These are phyloP conservation scores for Monosporascus sp. DNA, from an alignment of 2,329 filamentous ascomycete species.

Conservation along the genomic window DNA sequence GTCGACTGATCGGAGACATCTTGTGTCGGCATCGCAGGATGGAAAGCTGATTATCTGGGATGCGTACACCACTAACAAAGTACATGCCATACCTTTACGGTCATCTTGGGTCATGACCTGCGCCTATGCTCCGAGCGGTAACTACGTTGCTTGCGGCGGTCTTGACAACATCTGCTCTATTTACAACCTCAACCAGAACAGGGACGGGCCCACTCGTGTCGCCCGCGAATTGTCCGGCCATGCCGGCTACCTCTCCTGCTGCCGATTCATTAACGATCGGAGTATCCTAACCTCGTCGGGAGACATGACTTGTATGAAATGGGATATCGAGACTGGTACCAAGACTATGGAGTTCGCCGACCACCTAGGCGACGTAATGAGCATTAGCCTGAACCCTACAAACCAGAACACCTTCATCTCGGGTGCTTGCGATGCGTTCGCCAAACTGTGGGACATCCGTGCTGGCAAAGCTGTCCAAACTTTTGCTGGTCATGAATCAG, in stretches of 20 bases:
- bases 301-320: constrained; percentile 99
- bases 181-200: constrained; percentile 91
- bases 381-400: constrained; percentile 97
- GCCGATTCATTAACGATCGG: constrained; percentile 96
- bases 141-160: constrained; percentile 97
- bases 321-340: constrained; percentile 97
- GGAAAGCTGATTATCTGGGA: constrained; percentile 99
- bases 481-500: constrained; percentile 95
- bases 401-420: constrained; percentile 99
- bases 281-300: constrained; percentile 96
- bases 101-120: constrained; percentile 99
- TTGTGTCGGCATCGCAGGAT: constrained; percentile 96
- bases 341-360: constrained; percentile 98
- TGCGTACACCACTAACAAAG: constrained; percentile 98
- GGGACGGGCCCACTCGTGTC: constrained; percentile 94
- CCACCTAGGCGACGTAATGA: constrained; percentile 98
- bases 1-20: constrained; percentile 95
- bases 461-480: constrained; percentile 98
- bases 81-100: constrained; percentile 93
- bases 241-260: constrained; percentile 96
- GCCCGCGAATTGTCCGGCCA: constrained; percentile 94
- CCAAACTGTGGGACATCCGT: constrained; percentile 98
- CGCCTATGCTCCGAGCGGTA: constrained; percentile 95
- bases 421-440: constrained; percentile 97
- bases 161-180: constrained; percentile 99